These are phyloP conservation scores for Komagataella mondaviorum DNA, from an alignment of 805 yeast species.

Conservation along the genomic window DNA sequence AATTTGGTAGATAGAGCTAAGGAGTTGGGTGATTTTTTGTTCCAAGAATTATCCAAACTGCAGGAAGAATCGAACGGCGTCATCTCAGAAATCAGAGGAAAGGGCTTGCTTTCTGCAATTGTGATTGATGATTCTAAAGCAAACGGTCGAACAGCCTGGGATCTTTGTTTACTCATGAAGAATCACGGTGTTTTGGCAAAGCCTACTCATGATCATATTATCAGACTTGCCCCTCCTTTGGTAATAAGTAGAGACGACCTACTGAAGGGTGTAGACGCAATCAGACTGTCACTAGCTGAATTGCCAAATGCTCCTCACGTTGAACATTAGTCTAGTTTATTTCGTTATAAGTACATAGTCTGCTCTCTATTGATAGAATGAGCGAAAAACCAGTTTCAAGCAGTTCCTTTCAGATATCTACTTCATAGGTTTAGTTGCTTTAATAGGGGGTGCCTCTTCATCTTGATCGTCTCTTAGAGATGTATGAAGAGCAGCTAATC, in stretches of 20 bases:
- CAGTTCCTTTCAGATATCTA: neutral
- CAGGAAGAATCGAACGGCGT: constrained; percentile 37
- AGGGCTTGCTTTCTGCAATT: constrained; percentile 80
- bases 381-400: neutral
- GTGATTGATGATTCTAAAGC: constrained; percentile 79
- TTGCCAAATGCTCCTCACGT: constrained; percentile 21
- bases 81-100: constrained; percentile 61
- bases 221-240: constrained; percentile 92
- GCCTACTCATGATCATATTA: constrained; percentile 93
- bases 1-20: constrained; percentile 67
- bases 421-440: neutral
- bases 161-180: constrained; percentile 80
- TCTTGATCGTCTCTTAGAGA: constrained; percentile 20
- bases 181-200: constrained; percentile 84
- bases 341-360: neutral
- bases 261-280: constrained; percentile 65
- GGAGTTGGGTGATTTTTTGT: constrained; percentile 57
- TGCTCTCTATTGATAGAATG: neutral
- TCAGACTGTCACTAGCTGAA: constrained; percentile 41
- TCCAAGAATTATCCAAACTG: constrained; percentile 40
- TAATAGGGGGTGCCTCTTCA: constrained; percentile 15
- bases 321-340: neutral
- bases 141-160: constrained; percentile 92
- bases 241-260: constrained; percentile 83
- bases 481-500: constrained; percentile 15